Base-by-base conservation (phyloP, 345 rosid species). In the Linum trigynum region DNA sequence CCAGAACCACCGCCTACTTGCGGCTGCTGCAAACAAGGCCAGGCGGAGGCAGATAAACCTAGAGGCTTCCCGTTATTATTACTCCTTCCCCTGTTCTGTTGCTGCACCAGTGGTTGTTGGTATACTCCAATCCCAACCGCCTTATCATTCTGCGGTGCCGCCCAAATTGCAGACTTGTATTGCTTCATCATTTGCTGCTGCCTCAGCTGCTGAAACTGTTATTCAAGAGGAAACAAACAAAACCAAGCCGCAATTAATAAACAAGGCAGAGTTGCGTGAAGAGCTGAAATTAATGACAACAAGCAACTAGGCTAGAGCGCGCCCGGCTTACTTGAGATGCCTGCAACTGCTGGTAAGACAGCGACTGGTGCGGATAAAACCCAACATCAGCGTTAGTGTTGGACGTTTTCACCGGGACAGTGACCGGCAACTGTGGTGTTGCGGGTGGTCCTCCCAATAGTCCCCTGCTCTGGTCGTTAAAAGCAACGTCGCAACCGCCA, bases 171-270 rank as follows among this genome's bases (percentile, higher is more conserved):
- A 1, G 62, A 58, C 32, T 62, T 64, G 65, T 48, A 64, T 10
- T 72, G 82, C 66, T 77, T 77, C 79, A 83, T 67, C 64, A 75
- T 58, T 59, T 81, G 90, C 15, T 79, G 85, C 58, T 84, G 90
- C 39, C 80, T 83, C 61, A 85, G 68, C 45, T 81, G 87, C 76
- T 82, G 83, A 74, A 81, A 79, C 92, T 84, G 73, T 3, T 23
- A 23, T 23, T 23, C 32, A 23, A 23, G 32, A 15, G 1, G 32
- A 39, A 10, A 7, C 50, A 15, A 40, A 40, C 4, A 38, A 59
- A 23, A 23, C 32, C 32, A 23, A 23, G 32, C 17, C 7, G 10
- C 62, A 36, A 3, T 38, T 23, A 59, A 23, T 23, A 23, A 59
- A 36, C 5, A 5, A 23, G 15, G 39, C 17, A 40, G 11, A 48